Base-by-base conservation (phyloP, 345 rosid genomes). In the Eutrema yunnanense region DNA sequence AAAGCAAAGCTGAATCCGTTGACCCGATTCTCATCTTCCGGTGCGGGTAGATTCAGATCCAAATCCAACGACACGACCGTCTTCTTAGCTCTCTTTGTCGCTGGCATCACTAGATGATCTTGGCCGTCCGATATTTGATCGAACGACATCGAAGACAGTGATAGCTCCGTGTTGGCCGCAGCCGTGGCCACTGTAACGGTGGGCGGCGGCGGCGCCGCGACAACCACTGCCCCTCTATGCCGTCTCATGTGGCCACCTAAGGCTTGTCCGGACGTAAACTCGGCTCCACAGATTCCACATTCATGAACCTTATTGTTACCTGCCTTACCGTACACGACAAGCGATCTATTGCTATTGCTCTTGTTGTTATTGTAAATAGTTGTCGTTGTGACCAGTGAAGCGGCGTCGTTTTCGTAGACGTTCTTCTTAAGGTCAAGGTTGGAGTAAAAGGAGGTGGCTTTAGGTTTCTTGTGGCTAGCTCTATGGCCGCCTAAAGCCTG, bases 401-500 rank as follows among this genome's bases (percentile, higher is more conserved):
- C 85, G 57, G 81, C 63, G 1, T 84, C 77, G 16, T 75, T 48
- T 34, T 46, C 73, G 58, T 86, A 84, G 41, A 70, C 75, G 50
- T 75, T 71, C 16, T 78, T 82, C 79, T 78, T 82, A 4, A 69
- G 67, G 51, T 76, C 80, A 5, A 79, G 68, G 7, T 22, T 42
- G 38, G 65, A 55, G 63, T 19, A 74, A 62, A 38, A 68, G n/a
- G 68, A 65, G 27, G 70, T 56, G 8, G 71, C 61, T 79, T 82
- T 90, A 0, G 88, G 96, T 81, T 95, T 95, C 86, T 86, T 95
- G 69, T 95, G 99, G 75, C 99, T 95, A 1, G 99, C 98, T 65
- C 99, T 81, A 48, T 95, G 99, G 12, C 99, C 99, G 0, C 99
- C 99, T 14, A 95, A 83, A 37, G 99, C 99, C 76, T 95, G 99